A percentile compares a stretch with the other conserved stretches of the same genome.
phyloP scores from a whole-genome alignment of 2,329 filamentous ascomycete genomes.

The Cryphonectria carpinicola region DNA sequence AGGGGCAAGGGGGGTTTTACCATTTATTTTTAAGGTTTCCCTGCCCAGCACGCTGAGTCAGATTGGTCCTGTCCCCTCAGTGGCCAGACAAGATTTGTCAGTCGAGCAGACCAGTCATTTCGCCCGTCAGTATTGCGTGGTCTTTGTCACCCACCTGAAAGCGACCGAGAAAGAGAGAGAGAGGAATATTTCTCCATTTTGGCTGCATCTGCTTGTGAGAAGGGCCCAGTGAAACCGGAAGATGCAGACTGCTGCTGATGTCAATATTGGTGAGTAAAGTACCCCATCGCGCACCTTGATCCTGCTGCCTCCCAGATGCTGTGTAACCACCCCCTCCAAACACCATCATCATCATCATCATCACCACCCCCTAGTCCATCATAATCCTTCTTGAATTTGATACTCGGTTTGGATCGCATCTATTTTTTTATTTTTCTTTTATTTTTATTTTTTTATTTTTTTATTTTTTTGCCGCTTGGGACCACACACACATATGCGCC shows the following conservation, averaged over 20 bases:
- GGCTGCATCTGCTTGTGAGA: conserved; percentile 3
- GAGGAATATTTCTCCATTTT: neutral
- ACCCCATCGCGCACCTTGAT: conserved; percentile 6
- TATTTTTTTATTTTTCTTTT: neutral
- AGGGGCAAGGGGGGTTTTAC: neutral
- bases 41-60: conserved; percentile 27
- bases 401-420: conserved; percentile 6
- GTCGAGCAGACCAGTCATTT: neutral
- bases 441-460: no score
- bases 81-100: conserved; percentile 12
- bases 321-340: neutral
- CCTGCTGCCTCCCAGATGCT: neutral
- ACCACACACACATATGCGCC: neutral
- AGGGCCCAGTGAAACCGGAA: conserved; percentile 18
- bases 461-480: neutral
- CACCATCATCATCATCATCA: neutral
- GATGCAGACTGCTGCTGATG: conserved; percentile 29
- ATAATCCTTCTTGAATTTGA: neutral
- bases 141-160: neutral
- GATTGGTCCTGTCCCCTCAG: conserved; percentile 15
- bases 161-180: neutral
- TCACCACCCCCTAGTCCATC: neutral
- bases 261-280: conserved; percentile 27
- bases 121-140: neutral
- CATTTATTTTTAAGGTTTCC: neutral